Base-by-base conservation (phyloP, 768 basidiomycete genomes). In the Strobilomyces echinocephalus region DNA sequence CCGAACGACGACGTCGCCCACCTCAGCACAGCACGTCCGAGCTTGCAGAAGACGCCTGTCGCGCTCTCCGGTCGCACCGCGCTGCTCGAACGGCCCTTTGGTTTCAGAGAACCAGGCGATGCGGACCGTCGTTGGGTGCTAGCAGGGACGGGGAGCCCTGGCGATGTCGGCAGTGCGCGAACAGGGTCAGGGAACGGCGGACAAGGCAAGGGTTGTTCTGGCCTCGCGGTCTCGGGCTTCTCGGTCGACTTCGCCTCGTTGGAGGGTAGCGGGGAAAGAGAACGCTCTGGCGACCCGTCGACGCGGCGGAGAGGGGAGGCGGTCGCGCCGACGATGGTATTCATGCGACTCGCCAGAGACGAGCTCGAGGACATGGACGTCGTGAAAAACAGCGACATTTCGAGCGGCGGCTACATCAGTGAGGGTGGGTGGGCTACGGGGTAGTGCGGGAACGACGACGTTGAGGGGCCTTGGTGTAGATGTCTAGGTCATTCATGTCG, bases 371-470 rank as follows among this genome's bases (percentile, higher is more conserved):
- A 59, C 28, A 50, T 14, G 1, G 64, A 30, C 4, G 50, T 64
- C 1, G 76, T 75, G 58, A 87, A 86, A 60, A 79, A 82, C 28
- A 87, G 72, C 26, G 75, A 72, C 26, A 73, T 77, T 51, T 83
- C 78, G 51, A 87, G 71, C 1, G 79, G 76, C 1, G 81, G 79
- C 11, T 79, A 84, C 65, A 72, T 80, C 34, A 87, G 66, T 54
- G 74, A 74, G 2, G 81, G 74, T 0, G 2, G 81, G 74, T 0
- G 85, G 85, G 55, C 82, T 83, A 24, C 71, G 71, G 0, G 82
- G 81, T 4, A 87, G 57, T 36, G 38, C 54, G 51, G 11, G 65
- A 53, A 44, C 14, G 33, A 35, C 34, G 57, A 21, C 56, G 63
- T 26, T 55, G 57, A 12, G 63, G 68, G 10, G 45, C 61, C 43